Evolutionary conservation across 495 filamentous ascomycete species (phyloP).

Genomic region (Alectoria sarmentosa): DNA sequence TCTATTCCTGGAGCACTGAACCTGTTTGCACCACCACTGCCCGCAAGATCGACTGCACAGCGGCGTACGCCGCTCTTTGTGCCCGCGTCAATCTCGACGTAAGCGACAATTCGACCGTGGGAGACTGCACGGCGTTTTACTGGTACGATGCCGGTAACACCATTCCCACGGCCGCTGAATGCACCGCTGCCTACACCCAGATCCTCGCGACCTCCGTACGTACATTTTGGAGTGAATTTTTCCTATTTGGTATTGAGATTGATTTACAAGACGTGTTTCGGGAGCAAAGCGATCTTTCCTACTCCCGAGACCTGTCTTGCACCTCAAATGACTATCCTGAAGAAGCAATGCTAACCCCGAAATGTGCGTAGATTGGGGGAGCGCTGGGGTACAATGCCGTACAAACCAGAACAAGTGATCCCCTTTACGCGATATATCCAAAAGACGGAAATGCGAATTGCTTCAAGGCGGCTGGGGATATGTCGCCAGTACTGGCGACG

Average conservation of each 20-base stretch:
- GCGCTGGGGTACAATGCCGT: constrained; percentile 8
- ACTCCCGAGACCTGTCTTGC: no score
- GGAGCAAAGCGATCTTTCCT: no score
- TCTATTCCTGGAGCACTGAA: constrained; percentile 1
- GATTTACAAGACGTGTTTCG: no score
- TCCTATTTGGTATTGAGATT: no score
- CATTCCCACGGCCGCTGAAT: constrained; percentile 2
- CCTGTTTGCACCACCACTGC: constrained; percentile 3
- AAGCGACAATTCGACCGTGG: constrained; percentile 8
- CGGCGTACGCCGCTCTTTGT: neutral
- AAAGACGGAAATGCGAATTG: constrained; percentile 14
- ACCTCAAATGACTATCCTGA: no score
- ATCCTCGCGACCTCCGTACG: neutral
- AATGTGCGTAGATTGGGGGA: no score
- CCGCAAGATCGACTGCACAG: constrained; percentile 1
- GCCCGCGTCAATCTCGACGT: neutral
- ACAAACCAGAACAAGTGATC: constrained; percentile 3
- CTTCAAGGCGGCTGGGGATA: constrained; percentile 15
- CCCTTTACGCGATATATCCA: constrained; percentile 11
- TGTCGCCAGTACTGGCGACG: neutral
- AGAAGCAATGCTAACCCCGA: no score
- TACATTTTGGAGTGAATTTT: no score
- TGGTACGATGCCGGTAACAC: constrained; percentile 10
- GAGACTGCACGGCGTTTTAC: constrained; percentile 14
- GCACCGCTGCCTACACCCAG: constrained; percentile 3